A percentile compares a stretch with the other conserved stretches of the same genome.
Evolutionary conservation across 164 flowering plant genomes (phyloP).

Genomic region (Annona cherimola): DNA sequence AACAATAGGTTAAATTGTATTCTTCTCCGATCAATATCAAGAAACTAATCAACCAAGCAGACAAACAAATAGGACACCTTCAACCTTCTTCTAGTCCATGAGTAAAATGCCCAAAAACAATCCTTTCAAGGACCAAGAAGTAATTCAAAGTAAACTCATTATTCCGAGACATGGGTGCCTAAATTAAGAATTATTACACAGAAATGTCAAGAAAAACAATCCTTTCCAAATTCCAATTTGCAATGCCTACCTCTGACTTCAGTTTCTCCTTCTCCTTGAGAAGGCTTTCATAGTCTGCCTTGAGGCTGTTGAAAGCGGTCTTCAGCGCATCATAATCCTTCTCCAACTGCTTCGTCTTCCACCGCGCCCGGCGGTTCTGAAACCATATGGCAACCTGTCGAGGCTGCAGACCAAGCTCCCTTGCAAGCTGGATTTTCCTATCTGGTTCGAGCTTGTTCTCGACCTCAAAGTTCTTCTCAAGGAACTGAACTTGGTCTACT

Average conservation of each 20-base stretch:
- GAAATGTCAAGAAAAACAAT: no score
- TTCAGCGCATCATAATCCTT: slow-evolving; percentile 40
- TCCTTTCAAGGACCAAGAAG: background rate
- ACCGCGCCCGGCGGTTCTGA: slow-evolving; percentile 48
- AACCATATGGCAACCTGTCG: slow-evolving; percentile 68
- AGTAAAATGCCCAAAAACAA: background rate
- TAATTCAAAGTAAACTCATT: background rate
- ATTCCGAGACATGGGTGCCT: background rate
- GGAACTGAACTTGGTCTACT: slow-evolving; percentile 53
- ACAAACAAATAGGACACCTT: no score
- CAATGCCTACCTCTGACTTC: slow-evolving; percentile 43
- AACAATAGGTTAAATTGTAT: no score
- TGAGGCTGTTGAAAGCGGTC: slow-evolving; percentile 42
- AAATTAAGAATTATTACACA: background rate
- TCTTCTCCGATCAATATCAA: no score
- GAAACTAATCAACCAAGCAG: no score
- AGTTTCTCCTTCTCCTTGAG: slow-evolving; percentile 58
- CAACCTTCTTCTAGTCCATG: no score
- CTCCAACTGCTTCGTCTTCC: slow-evolving; percentile 48
- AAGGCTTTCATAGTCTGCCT: slow-evolving; percentile 48
- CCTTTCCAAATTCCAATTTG: no score
- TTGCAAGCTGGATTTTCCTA: slow-evolving; percentile 66
- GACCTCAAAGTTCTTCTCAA: slow-evolving; percentile 63
- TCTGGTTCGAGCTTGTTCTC: slow-evolving; percentile 93
- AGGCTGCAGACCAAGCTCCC: slow-evolving; percentile 71